Conservation (phyloP, 495 filamentous ascomycete genomes). For the Achaetomiella virescens region DNA sequence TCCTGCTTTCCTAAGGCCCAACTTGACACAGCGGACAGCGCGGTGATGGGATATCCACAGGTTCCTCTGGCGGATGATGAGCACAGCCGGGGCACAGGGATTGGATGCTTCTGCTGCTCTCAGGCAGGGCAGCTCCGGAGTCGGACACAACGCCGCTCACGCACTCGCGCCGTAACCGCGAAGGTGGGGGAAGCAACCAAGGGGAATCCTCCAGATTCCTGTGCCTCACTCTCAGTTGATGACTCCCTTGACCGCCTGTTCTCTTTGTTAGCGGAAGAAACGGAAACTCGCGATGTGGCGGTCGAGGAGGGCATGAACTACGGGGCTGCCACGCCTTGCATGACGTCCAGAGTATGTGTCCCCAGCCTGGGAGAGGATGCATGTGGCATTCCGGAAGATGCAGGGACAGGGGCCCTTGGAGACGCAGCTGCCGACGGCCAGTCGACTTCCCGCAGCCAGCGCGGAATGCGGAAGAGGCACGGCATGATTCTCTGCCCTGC, state of each 20-base stretch:
- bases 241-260: constrained; percentile 9
- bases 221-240: background rate
- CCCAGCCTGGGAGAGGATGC: background rate
- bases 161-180: background rate
- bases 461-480: background rate
- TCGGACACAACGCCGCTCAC: constrained; percentile 7
- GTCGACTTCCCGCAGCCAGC: background rate
- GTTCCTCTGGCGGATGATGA: background rate
- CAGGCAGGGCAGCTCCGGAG: constrained; percentile 1
- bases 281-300: background rate
- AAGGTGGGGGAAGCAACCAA: background rate
- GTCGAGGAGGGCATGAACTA: background rate
- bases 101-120: constrained; percentile 2
- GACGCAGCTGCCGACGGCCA: constrained; percentile 4
- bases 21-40: background rate
- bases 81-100: background rate
- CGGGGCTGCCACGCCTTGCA: constrained; percentile 1
- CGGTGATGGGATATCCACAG: background rate
- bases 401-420: background rate
- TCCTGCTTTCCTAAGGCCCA: constrained; percentile 1
- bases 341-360: background rate
- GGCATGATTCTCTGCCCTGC: background rate
- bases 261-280: background rate
- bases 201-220: background rate
- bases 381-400: background rate